Evolutionary conservation across 2,329 filamentous ascomycete genomes (phyloP).

Genomic region (Fusarium sp.): DNA sequence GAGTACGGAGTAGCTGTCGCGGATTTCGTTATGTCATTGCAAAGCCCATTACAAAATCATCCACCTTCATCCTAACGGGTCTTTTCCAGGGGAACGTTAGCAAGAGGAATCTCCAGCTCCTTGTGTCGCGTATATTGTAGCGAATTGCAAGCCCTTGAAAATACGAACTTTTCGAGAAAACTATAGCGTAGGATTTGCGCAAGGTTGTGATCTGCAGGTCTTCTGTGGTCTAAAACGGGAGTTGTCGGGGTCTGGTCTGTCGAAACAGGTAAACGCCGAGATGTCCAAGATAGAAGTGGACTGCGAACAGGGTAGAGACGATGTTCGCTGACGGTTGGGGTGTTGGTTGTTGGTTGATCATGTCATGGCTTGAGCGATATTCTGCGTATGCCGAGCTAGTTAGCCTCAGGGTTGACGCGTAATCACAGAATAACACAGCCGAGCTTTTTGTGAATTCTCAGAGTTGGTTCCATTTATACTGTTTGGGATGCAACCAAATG

Average conservation of each 20-base stretch:
- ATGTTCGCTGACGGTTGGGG: too few species aligned
- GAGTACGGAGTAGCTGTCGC: too few species aligned
- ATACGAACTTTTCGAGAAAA: neutral
- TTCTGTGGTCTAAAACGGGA: neutral
- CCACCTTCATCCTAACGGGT: neutral
- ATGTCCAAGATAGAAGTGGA: neutral
- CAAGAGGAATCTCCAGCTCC: neutral
- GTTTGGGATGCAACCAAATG: neutral
- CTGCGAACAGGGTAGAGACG: neutral
- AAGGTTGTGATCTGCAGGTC: neutral
- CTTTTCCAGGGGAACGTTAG: neutral
- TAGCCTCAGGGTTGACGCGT: neutral
- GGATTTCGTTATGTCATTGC: neutral
- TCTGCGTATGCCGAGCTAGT: neutral
- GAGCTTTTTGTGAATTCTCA: neutral
- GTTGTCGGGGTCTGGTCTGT: neutral
- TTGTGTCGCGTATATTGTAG: neutral
- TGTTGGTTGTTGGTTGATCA: neutral
- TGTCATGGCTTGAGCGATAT: neutral
- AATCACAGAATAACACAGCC: neutral
- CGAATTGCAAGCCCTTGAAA: neutral
- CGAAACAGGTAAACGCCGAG: neutral
- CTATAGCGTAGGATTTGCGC: neutral
- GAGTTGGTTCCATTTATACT: neutral
- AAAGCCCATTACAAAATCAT: neutral